Conservation (phyloP, 192 early-diverging fungal species). For the Umbelopsis ramanniana region DNA sequence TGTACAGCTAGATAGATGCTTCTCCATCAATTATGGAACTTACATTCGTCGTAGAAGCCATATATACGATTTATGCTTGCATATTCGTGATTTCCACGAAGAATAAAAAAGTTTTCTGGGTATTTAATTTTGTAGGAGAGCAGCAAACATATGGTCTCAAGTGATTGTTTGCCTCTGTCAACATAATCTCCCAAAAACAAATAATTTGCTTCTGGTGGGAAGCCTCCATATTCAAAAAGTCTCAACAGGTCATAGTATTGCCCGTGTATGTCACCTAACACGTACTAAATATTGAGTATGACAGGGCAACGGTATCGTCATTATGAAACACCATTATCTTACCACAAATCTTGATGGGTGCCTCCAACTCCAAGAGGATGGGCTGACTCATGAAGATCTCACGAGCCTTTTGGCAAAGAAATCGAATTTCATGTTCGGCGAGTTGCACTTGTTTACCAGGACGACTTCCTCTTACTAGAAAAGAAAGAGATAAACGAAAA, state of each 20-base stretch:
- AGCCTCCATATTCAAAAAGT: conserved; percentile 91
- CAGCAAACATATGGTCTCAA: conserved; percentile 95
- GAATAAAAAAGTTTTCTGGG: conserved; percentile 98
- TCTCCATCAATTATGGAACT: conserved; percentile 12
- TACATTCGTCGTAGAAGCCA: conserved; percentile 98
- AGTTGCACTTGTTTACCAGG: conserved; percentile 98
- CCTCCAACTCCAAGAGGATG: conserved; percentile 91
- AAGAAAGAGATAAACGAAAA: conserved; percentile 16
- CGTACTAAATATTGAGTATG: background rate
- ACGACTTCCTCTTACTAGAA: conserved; percentile 87
- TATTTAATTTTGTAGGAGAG: conserved; percentile 99
- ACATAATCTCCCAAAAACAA: conserved; percentile 98
- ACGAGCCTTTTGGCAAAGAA: conserved; percentile 89
- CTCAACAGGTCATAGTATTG: conserved; percentile 91
- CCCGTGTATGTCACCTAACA: conserved; percentile 77
- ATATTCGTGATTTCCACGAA: conserved; percentile 98
- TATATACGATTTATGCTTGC: conserved; percentile 94
- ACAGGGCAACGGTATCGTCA: background rate
- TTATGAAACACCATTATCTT: conserved; percentile 24
- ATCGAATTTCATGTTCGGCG: conserved; percentile 93
- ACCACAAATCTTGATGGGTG: conserved; percentile 97
- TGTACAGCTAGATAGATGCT: background rate
- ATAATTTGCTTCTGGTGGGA: conserved; percentile 95
- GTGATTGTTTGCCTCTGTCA: conserved; percentile 95
- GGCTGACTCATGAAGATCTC: conserved; percentile 96